A percentile compares a stretch with the other conserved stretches of the same genome.
Evolutionary conservation across 2,329 filamentous ascomycete species (phyloP).

Genomic region (Monosporascus sp.): DNA sequence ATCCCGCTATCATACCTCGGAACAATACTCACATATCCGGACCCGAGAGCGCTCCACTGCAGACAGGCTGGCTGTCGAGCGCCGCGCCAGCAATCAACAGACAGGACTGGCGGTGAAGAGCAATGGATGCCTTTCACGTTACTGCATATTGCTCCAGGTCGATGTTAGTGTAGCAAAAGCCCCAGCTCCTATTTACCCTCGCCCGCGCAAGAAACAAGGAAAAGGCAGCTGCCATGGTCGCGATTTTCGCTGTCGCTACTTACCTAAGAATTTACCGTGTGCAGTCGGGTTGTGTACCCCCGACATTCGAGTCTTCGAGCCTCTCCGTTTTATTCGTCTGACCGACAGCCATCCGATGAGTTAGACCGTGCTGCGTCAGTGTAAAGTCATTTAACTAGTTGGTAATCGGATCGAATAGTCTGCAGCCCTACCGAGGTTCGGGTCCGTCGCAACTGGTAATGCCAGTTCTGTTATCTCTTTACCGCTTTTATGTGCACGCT

Average conservation of each 20-base stretch:
- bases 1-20: neutral
- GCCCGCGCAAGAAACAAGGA: neutral
- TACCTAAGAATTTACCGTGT: neutral
- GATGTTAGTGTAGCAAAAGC: neutral
- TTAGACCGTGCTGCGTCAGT: neutral
- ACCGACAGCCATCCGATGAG: neutral
- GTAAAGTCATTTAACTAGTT: neutral
- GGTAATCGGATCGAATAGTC: neutral
- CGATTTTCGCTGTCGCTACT: neutral
- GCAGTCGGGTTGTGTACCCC: neutral
- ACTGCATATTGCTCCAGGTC: neutral
- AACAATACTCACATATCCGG: neutral
- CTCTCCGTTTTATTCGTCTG: neutral
- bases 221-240: neutral
- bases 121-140: neutral
- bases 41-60: neutral
- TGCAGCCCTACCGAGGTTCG: neutral
- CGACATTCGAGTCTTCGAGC: neutral
- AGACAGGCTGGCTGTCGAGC: neutral
- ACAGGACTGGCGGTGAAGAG: neutral
- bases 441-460: neutral
- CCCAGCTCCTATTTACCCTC: too few relatives aligned
- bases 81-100: neutral
- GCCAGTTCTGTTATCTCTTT: neutral
- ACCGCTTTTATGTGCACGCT: neutral